Conservation (phyloP, 768 basidiomycete genomes). For the Mycena pura region DNA sequence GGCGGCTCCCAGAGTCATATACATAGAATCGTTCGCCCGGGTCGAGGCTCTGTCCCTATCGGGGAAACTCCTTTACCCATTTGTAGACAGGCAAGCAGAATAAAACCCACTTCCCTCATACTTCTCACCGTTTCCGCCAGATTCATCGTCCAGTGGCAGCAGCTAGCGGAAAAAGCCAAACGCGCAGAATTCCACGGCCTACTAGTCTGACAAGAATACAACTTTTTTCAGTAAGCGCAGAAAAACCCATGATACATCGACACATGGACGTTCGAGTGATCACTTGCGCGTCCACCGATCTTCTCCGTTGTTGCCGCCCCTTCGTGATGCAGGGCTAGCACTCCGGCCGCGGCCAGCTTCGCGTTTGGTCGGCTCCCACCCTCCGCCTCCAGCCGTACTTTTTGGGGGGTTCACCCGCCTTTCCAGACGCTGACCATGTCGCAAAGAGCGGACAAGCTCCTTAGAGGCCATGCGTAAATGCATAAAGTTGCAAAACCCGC, state of each 20-base stretch:
- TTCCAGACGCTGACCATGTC: slow-evolving; percentile 84
- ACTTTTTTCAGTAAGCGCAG: slow-evolving; percentile 14
- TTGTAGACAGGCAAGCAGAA: slow-evolving; percentile 75
- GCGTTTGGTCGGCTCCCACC: slow-evolving; percentile 83
- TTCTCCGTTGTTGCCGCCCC: slow-evolving; percentile 71
- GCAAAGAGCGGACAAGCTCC: slow-evolving; percentile 79
- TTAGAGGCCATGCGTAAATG: slow-evolving; percentile 89
- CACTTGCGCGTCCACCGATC: slow-evolving; percentile 79
- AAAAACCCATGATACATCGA: not conserved
- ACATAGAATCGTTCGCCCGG: slow-evolving; percentile 94
- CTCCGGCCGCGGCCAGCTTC: slow-evolving; percentile 73
- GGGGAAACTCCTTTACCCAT: slow-evolving; percentile 77
- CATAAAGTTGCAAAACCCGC: slow-evolving; percentile 99
- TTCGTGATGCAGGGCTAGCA: slow-evolving; percentile 67
- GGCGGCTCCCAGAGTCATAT: slow-evolving; percentile 74
- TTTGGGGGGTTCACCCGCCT: slow-evolving; percentile 75
- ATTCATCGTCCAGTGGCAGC: slow-evolving; percentile 93
- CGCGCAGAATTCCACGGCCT: slow-evolving; percentile 65
- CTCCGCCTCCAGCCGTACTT: slow-evolving; percentile 69
- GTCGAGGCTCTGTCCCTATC: slow-evolving; percentile 83
- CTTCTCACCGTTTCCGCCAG: slow-evolving; percentile 41
- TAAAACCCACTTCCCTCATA: not conserved
- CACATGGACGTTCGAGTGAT: not conserved
- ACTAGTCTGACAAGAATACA: slow-evolving; percentile 57
- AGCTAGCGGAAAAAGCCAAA: slow-evolving; percentile 48